These are phyloP conservation scores for Phytophthora colocasiae DNA, from an alignment of 352 stramenopile species.

Conservation along the genomic window DNA sequence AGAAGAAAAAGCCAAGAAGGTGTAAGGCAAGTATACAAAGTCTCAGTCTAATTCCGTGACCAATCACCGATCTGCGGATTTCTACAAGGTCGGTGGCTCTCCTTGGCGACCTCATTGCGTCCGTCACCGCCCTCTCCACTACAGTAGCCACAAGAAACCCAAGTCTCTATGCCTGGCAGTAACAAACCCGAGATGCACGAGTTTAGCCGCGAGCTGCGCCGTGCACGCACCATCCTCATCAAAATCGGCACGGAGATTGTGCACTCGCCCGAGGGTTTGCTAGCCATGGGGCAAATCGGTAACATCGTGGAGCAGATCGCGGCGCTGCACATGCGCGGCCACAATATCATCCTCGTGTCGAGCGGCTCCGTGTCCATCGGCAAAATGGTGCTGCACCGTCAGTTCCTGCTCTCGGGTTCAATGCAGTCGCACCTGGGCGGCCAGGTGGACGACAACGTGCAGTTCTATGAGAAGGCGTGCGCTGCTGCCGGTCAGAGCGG, in stretches of 20 bases:
- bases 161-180: constrained; percentile 9
- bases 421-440: constrained; percentile 85
- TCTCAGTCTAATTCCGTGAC: constrained; percentile 9
- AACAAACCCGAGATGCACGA: constrained; percentile 22
- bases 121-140: neutral
- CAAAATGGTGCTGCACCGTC: constrained; percentile 80
- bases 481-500: constrained; percentile 77
- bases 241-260: constrained; percentile 91
- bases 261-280: constrained; percentile 74
- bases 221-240: constrained; percentile 78
- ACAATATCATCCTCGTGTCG: constrained; percentile 86
- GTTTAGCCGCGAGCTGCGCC: constrained; percentile 54
- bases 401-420: constrained; percentile 84
- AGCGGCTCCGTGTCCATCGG: constrained; percentile 84
- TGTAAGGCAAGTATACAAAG: constrained; percentile 4
- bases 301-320: constrained; percentile 89
- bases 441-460: constrained; percentile 55
- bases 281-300: constrained; percentile 88
- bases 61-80: constrained; percentile 1
- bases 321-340: constrained; percentile 80
- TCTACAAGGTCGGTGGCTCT: neutral
- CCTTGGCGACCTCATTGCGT: neutral
- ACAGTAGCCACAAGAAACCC: neutral
- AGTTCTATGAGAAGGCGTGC: constrained; percentile 81
- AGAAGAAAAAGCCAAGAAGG: constrained; percentile 9